Percentiles rank a stretch among this genome's conserved stretches.
Evolutionary conservation across 2,329 filamentous ascomycete species (phyloP).

Genomic region (Tolypocladium cylindrosporum): DNA sequence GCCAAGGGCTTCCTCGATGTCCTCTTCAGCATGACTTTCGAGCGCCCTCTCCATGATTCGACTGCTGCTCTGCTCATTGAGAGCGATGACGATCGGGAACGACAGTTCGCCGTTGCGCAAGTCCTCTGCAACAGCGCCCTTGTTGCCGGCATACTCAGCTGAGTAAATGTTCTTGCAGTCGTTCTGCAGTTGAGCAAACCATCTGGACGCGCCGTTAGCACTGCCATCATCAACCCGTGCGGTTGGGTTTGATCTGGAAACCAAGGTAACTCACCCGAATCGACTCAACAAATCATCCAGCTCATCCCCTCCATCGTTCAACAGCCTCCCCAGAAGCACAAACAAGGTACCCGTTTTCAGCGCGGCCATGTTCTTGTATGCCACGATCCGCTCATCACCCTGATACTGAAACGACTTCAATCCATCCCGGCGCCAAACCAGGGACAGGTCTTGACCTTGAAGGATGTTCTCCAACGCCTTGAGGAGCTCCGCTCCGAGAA

Average conservation of each 20-base stretch:
- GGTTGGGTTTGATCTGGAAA: background rate
- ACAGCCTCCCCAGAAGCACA: constrained; percentile 5
- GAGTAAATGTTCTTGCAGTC: constrained; percentile 10
- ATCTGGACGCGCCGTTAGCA: background rate
- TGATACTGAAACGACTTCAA: constrained; percentile 3
- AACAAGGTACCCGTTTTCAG: constrained; percentile 8
- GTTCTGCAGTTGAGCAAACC: constrained; percentile 8
- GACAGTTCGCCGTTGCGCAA: constrained; percentile 8
- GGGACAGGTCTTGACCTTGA: constrained; percentile 8
- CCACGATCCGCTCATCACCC: background rate
- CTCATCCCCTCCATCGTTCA: constrained; percentile 4
- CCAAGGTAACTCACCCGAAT: constrained; percentile 4
- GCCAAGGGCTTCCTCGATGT: constrained; percentile 4
- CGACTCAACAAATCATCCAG: constrained; percentile 6
- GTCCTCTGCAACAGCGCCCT: constrained; percentile 7
- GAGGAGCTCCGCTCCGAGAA: constrained; percentile 6
- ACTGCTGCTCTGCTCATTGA: constrained; percentile 1
- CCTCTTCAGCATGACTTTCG: background rate
- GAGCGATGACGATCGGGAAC: constrained; percentile 7
- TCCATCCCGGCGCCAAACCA: constrained; percentile 8
- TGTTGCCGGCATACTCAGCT: constrained; percentile 6
- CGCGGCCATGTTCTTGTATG: constrained; percentile 7
- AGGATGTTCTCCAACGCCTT: constrained; percentile 7
- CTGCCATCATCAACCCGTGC: background rate
- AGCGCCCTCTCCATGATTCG: constrained; percentile 2